Conservation (phyloP, 305 asterid species). For the Solanum chacoense region DNA sequence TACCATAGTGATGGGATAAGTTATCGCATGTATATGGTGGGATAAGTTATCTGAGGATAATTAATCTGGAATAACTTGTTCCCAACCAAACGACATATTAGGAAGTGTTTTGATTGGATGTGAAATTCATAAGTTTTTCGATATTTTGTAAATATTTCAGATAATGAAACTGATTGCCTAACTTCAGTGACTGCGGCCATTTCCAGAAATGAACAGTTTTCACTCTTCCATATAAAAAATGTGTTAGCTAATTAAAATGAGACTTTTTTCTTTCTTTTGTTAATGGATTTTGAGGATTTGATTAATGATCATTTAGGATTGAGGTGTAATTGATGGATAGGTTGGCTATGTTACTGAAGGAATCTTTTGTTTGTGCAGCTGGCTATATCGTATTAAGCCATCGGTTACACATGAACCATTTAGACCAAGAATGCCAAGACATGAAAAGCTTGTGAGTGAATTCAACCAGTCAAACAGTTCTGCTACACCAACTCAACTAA, state of each 20-base stretch:
- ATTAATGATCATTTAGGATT: not conserved
- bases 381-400: constrained; percentile 89
- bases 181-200: not conserved
- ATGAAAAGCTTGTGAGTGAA: constrained; percentile 76
- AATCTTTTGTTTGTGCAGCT: constrained; percentile 28
- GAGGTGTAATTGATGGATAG: not conserved
- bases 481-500: constrained; percentile 83
- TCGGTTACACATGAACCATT: constrained; percentile 97
- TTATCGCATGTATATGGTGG: no score
- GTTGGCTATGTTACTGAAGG: not conserved
- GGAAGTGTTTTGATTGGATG: not conserved
- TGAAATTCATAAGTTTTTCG: not conserved
- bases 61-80: no score
- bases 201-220: not conserved
- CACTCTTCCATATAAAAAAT: not conserved
- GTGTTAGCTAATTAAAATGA: not conserved
- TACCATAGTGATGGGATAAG: no score
- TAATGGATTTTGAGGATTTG: not conserved
- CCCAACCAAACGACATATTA: no score
- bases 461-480: constrained; percentile 65
- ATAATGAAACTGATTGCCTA: not conserved
- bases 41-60: no score
- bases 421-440: constrained; percentile 56
- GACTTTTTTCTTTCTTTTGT: not conserved
- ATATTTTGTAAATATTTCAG: not conserved